Evolutionary conservation across 2,329 filamentous ascomycete species (phyloP), one percentile per base, ranked within the genome.

Genomic region (Fusarium ramigenum): DNA sequence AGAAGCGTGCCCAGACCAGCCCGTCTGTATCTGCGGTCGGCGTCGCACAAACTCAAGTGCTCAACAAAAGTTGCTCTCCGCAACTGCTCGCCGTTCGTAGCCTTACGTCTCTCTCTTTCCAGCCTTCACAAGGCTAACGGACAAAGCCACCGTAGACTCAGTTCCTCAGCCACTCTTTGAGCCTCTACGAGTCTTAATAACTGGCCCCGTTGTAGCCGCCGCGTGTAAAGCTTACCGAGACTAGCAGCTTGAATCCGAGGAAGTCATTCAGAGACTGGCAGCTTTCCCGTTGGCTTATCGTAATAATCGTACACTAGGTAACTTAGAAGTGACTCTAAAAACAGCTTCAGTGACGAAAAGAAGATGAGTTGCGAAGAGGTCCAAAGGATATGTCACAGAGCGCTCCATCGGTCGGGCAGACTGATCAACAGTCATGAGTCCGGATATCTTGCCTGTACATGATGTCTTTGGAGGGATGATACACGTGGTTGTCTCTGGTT

Each of bases 21-120:
- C 34, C 1, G 1, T 44, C 3, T 0, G 23, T 12, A 25, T 44
- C 1, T 44, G 2, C 23, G 0, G 0, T 4, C 10, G 0, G 16
- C 16, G 10, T 25, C 10, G 4, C 42, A 4, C 7, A 5, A 5
- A 4, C 42, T 12, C 25, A 25, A 44, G 23, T 36, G 15, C 16
- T 36, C 4, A 36, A 18, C 15, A 18, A 1, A 9, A 18, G 1
- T 44, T 44, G 3, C 42, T 10, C 16, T 9, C 10, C 7, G 3
- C 11, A 18, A 18, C 10, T 25, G 10, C 16, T 25, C 42, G 7
- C 42, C n/a, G 7, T 19, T 3, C 0, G 25, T 9, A 23, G n/a
- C n/a, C 42, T 9, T 0, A 43, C 1, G 16, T 4, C 0, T 43
- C 6, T 43, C 9, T 10, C 16, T 10, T 23, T 25, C 10, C 23